Percentiles rank a stretch among this genome's conserved stretches.
These are phyloP conservation scores for Backusella morwellensis DNA, from an alignment of 192 early-diverging fungal species.

Conservation along the genomic window DNA sequence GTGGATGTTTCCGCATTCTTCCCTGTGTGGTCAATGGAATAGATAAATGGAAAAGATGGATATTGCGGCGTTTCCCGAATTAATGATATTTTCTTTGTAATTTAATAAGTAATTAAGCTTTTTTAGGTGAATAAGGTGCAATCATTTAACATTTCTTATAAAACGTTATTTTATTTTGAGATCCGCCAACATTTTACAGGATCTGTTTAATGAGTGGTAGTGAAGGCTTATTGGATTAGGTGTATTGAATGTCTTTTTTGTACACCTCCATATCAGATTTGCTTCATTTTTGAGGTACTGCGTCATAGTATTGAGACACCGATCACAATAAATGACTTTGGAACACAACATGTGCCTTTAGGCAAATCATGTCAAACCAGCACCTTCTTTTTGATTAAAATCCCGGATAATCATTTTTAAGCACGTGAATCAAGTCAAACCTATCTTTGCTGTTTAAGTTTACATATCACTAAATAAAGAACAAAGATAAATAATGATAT, in stretches of 20 bases:
- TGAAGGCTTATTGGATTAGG: not conserved
- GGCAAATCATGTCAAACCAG: not conserved
- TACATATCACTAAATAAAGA: conserved; percentile 3
- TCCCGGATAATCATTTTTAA: not conserved
- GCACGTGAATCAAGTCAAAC: not conserved
- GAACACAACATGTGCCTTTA: not conserved
- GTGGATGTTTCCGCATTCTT: not conserved
- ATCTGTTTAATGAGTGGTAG: not conserved
- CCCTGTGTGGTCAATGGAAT: not conserved
- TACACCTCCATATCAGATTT: not conserved
- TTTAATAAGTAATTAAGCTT: not conserved
- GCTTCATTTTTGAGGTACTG: not conserved
- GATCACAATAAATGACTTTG: not conserved
- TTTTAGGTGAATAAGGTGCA: not conserved
- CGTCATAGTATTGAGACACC: not conserved
- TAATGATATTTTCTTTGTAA: not conserved
- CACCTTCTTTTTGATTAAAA: not conserved
- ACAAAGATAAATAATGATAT: not conserved
- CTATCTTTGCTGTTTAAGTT: not conserved
- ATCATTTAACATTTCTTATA: not conserved
- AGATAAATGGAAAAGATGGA: not conserved
- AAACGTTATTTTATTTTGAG: not conserved
- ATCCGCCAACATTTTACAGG: not conserved
- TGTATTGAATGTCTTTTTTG: not conserved
- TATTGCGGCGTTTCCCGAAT: conserved; percentile 4